Conservation (phyloP, 208 protist genomes). For the Leishmania lainsoni region DNA sequence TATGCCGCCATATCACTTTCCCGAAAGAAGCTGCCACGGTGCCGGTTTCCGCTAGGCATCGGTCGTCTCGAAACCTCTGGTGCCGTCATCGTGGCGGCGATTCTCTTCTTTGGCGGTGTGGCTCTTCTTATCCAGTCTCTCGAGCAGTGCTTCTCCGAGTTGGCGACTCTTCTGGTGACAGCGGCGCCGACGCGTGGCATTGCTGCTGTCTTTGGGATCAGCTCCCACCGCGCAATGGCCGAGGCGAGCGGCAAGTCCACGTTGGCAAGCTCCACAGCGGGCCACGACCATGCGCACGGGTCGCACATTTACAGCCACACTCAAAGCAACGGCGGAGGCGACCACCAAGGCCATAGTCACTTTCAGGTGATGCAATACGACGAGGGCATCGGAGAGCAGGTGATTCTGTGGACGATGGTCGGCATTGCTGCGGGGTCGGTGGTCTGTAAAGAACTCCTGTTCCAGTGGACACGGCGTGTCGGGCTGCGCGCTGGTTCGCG, state of each 20-base stretch:
- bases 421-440: constrained; percentile 63
- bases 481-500: constrained; percentile 75
- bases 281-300: background rate
- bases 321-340: constrained; percentile 31
- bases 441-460: constrained; percentile 81
- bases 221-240: constrained; percentile 8
- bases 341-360: constrained; percentile 76
- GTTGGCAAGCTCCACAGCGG: background rate
- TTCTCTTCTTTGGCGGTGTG: constrained; percentile 79
- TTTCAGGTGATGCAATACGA: constrained; percentile 69
- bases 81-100: constrained; percentile 73
- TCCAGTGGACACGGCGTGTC: constrained; percentile 78
- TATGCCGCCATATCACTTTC: constrained; percentile 74
- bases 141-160: constrained; percentile 46
- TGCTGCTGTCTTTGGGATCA: constrained; percentile 12
- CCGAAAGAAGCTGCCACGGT: constrained; percentile 65
- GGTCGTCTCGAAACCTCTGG: constrained; percentile 84
- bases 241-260: constrained; percentile 3
- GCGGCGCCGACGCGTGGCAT: constrained; percentile 14
- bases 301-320: constrained; percentile 18
- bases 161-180: constrained; percentile 14
- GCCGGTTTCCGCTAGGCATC: constrained; percentile 85
- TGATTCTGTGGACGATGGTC: constrained; percentile 88
- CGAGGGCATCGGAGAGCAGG: constrained; percentile 47
- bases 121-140: constrained; percentile 73